Percentiles rank a stretch among this genome's conserved stretches.
phyloP scores from a whole-genome alignment of 148 eudicot species.

The Vaccinium macrocarpon region DNA sequence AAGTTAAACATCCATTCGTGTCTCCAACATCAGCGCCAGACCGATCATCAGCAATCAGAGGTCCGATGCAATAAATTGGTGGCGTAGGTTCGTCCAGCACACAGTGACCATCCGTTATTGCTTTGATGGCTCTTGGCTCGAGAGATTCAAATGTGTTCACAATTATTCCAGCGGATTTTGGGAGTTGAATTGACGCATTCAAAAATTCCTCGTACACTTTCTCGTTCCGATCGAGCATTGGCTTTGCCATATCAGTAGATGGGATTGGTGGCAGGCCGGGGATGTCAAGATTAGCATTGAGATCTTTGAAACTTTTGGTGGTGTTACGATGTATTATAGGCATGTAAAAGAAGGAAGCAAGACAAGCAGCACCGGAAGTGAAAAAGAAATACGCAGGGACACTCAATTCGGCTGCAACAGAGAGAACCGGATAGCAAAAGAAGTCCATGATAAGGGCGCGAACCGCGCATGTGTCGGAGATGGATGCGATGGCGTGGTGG shows the following conservation, averaged over 20 bases:
- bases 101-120: constrained; percentile 31
- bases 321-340: constrained; percentile 27
- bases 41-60: constrained; percentile 19
- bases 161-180: constrained; percentile 34
- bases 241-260: constrained; percentile 32
- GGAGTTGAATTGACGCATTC: background rate
- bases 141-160: constrained; percentile 39
- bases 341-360: constrained; percentile 28
- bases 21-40: background rate
- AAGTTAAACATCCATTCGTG: constrained; percentile 38
- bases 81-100: constrained; percentile 30
- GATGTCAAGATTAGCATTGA: constrained; percentile 17
- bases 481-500: constrained; percentile 24
- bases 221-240: constrained; percentile 26
- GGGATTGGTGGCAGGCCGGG: constrained; percentile 49
- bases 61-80: constrained; percentile 47
- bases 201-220: constrained; percentile 21
- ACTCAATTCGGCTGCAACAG: constrained; percentile 21
- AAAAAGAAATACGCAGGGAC: constrained; percentile 47
- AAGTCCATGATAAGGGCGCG: constrained; percentile 45
- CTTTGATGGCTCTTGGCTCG: constrained; percentile 31
- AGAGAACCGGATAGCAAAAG: constrained; percentile 35
- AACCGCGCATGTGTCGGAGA: constrained; percentile 18
- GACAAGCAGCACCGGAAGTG: constrained; percentile 35
- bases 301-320: constrained; percentile 33